Percentiles rank a stretch among this genome's conserved stretches.
Conservation (phyloP, 225 moss, liverwort and hornwort species). For the Rhytidiadelphus loreus region DNA sequence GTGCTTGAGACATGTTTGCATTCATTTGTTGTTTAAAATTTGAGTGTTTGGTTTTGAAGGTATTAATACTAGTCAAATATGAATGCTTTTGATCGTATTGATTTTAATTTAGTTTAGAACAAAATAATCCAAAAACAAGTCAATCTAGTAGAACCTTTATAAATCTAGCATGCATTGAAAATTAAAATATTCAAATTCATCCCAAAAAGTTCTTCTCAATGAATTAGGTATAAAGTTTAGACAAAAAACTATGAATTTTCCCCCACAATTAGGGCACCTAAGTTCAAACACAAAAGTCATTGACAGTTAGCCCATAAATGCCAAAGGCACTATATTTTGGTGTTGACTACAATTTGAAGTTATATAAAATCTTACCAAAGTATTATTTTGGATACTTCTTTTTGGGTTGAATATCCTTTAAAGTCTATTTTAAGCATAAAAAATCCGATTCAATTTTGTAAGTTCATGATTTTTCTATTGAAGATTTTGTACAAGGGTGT, state of each 20-base stretch:
- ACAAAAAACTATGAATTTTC: background rate
- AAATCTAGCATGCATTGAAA: background rate
- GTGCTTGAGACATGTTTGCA: background rate
- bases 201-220: background rate
- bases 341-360: background rate
- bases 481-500: background rate
- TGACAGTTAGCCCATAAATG: background rate
- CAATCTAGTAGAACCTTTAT: background rate
- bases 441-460: too few relatives aligned
- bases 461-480: background rate
- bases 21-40: background rate
- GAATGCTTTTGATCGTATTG: background rate
- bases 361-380: background rate
- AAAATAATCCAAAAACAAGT: too few relatives aligned
- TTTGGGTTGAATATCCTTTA: background rate
- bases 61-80: rapidly evolving
- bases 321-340: background rate
- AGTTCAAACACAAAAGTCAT: background rate
- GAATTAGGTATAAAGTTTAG: background rate
- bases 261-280: rapidly evolving
- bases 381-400: background rate
- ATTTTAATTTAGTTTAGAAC: background rate
- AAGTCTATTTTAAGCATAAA: background rate
- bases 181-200: rapidly evolving
- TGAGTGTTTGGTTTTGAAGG: rapidly evolving